These are phyloP conservation scores for Curvularia hawaiiensis DNA, from an alignment of 2,329 filamentous ascomycete species.

Conservation along the genomic window DNA sequence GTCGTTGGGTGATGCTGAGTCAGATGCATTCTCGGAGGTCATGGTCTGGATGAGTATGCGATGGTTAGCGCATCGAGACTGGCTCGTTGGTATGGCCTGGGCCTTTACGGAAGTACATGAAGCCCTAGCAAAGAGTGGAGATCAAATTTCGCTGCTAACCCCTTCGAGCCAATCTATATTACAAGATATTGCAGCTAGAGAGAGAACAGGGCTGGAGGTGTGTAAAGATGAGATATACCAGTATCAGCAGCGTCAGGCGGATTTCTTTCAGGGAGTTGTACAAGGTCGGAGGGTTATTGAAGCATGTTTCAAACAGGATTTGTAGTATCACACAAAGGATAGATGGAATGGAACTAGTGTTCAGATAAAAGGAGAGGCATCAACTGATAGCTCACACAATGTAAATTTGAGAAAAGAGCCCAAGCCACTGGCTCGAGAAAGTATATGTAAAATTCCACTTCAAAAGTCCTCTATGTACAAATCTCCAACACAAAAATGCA, in stretches of 20 bases:
- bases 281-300: not conserved
- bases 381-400: not conserved
- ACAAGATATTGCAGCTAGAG: slow-evolving; percentile 15
- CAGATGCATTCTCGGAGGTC: slow-evolving; percentile 32
- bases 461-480: slow-evolving; percentile 10
- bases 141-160: not conserved
- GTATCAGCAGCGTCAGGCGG: not conserved
- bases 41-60: slow-evolving; percentile 24
- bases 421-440: not conserved
- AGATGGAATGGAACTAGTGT: not conserved
- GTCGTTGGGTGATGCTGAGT: slow-evolving; percentile 45
- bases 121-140: slow-evolving; percentile 4
- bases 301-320: slow-evolving; percentile 6
- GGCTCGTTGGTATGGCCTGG: slow-evolving; percentile 42
- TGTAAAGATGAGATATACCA: slow-evolving; percentile 14
- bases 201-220: slow-evolving; percentile 16
- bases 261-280: slow-evolving; percentile 2
- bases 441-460: not conserved
- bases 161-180: not conserved
- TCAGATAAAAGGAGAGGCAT: not conserved
- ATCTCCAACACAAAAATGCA: slow-evolving; percentile 7
- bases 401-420: slow-evolving; percentile 1
- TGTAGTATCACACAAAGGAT: not conserved
- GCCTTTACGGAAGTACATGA: slow-evolving; percentile 38
- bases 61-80: slow-evolving; percentile 27